phyloP scores from a whole-genome alignment of 352 stramenopile genomes.

The Phytophthora pistaciae region DNA sequence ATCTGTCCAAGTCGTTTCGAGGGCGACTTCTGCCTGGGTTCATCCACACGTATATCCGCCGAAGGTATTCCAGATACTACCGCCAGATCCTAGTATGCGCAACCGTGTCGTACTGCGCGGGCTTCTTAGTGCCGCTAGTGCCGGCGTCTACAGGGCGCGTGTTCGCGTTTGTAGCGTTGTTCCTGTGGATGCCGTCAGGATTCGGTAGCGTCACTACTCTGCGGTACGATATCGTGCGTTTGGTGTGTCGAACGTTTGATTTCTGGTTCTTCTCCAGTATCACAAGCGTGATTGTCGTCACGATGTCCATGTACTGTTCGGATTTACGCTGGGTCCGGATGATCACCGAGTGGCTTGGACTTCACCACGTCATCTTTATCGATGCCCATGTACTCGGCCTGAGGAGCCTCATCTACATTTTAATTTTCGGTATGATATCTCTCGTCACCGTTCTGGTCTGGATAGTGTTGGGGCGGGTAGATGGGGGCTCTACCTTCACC shows the following conservation, averaged over 20 bases:
- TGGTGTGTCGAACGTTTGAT: constrained; percentile 44
- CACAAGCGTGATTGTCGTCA: constrained; percentile 31
- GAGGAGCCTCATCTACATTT: constrained; percentile 8
- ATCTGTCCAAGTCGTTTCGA: constrained; percentile 45
- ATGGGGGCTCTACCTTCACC: constrained; percentile 12
- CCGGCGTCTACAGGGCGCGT: constrained; percentile 6
- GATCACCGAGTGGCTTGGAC: constrained; percentile 32
- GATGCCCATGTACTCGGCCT: constrained; percentile 38
- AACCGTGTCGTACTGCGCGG: constrained; percentile 16
- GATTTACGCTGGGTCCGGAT: constrained; percentile 30
- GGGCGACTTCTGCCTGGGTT: constrained; percentile 25
- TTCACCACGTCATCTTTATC: constrained; percentile 41
- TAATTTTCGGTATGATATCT: constrained; percentile 21
- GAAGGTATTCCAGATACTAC: constrained; percentile 31
- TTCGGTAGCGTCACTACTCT: constrained; percentile 32
- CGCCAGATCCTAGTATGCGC: constrained; percentile 24
- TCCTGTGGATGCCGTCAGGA: constrained; percentile 30
- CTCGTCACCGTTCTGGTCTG: constrained; percentile 19
- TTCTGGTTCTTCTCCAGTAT: constrained; percentile 52
- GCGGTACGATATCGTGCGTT: constrained; percentile 43
- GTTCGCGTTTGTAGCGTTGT: constrained; percentile 17
- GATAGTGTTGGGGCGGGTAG: constrained; percentile 28
- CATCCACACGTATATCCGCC: constrained; percentile 22
- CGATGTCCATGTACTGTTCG: constrained; percentile 36
- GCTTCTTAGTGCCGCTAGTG: constrained; percentile 22